A percentile compares a stretch with the other conserved stretches of the same genome.
These are phyloP conservation scores for Hymenoscyphus infarciens DNA, from an alignment of 2,329 filamentous ascomycete genomes.

Conservation along the genomic window DNA sequence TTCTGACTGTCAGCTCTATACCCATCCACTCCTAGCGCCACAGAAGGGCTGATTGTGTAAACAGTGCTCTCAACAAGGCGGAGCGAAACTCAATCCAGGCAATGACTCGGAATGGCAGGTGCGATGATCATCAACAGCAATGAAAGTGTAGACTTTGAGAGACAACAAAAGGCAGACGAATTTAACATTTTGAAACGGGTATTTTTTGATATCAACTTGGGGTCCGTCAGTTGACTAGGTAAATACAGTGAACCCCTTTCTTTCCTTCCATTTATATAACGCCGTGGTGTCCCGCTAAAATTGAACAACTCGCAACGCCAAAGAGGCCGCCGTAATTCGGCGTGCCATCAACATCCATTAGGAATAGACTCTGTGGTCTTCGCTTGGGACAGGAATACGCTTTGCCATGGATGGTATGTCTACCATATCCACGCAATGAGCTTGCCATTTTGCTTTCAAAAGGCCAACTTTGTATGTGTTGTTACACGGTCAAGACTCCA, in stretches of 20 bases:
- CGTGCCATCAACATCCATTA: constrained; percentile 9
- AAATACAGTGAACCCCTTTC: constrained; percentile 6
- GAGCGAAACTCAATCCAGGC: no score
- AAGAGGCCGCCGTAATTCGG: constrained; percentile 18
- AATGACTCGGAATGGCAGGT: no score
- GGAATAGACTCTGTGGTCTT: constrained; percentile 3
- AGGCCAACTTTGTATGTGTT: neutral
- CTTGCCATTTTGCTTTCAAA: neutral
- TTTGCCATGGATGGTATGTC: neutral
- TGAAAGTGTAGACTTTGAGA: no score
- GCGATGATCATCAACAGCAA: no score
- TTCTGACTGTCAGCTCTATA: no score
- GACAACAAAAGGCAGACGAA: neutral
- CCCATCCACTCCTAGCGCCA: no score
- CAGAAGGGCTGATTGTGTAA: no score
- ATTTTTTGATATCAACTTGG: neutral
- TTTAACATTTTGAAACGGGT: neutral
- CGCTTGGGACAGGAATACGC: neutral
- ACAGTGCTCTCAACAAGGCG: no score
- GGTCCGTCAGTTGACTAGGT: neutral
- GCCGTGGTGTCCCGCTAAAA: constrained; percentile 14
- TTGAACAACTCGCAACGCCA: constrained; percentile 12
- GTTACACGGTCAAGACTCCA: neutral
- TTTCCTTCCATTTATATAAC: neutral
- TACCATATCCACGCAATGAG: neutral